A percentile compares a stretch with the other conserved stretches of the same genome.
phyloP scores from a whole-genome alignment of 169 alveolate genomes.

The Ichthyophthirius multifiliis region DNA sequence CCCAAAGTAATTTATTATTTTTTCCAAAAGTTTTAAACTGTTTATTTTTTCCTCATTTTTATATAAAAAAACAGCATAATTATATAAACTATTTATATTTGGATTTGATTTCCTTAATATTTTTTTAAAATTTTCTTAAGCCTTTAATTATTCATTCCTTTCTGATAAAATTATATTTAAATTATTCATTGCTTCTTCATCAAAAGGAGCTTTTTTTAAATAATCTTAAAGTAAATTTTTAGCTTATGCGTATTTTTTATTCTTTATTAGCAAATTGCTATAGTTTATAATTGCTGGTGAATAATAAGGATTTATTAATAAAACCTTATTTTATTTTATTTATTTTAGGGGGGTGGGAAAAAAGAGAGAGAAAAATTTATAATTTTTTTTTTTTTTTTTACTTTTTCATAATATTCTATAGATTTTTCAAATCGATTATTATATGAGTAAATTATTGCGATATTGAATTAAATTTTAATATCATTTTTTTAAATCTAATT shows the following conservation, averaged over 20 bases:
- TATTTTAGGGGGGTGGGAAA: too few relatives aligned
- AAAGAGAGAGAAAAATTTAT: too few relatives aligned
- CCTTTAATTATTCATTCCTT: neutral
- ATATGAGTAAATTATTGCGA: neutral
- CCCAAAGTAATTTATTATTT: too few relatives aligned
- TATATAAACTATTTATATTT: neutral
- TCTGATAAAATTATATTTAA: neutral
- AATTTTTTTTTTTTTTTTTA: too few relatives aligned
- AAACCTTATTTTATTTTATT: neutral
- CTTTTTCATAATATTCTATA: neutral
- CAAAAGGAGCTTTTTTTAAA: slow-evolving; percentile 9
- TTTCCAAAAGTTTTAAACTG: neutral
- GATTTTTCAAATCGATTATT: neutral
- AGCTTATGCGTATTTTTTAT: neutral
- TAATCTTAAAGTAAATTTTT: neutral
- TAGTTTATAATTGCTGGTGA: neutral
- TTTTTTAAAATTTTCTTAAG: neutral
- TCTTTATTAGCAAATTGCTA: neutral
- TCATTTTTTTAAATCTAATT: neutral
- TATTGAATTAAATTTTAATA: neutral
- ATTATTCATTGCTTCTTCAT: neutral
- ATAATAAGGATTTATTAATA: neutral
- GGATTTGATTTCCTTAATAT: neutral
- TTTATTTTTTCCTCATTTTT: neutral
- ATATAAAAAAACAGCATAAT: neutral